Evolutionary conservation across 75 land plant species (phyloP), one percentile per base, ranked within the genome.

Genomic region (Larix kaempferi): DNA sequence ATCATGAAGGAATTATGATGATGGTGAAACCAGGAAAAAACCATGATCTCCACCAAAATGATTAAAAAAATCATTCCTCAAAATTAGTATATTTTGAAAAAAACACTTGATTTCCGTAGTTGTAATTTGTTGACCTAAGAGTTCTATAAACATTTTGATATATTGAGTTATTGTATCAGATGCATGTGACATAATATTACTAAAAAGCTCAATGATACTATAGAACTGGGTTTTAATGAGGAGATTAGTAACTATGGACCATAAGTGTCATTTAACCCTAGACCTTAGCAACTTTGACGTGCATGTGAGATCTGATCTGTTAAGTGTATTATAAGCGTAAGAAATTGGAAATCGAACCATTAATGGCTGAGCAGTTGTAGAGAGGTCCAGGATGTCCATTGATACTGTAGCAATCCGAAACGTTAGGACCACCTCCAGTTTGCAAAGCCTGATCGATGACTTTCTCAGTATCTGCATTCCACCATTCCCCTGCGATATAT

Each of bases 371-470:
- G 76, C 89, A 89, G 59, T 89, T 85, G 81, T 89, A 89, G 5
- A 85, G 78, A 27, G 80, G 81, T 0, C 91, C 91, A 1, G 90
- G 91, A 25, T 80, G 85, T 16, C 91, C 91, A 80, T 89, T 89
- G 29, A 89, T 89, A 33, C 81, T 87, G 35, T 84, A 85, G 19
- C 88, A 85, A 73, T 89, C 90, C 6, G 91, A 80, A n/a, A 81
- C 74, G 14, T 87, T 82, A 23, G 82, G 85, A 15, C 87, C 89
- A 64, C 85, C 90, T 23, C 91, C 91, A 11, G 76, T 76, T 27
- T 71, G 73, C 26, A 87, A 26, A 14, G 85, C 82, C 19, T 87
- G 78, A 4, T 57, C 58, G 16, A 84, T 71, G 11, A 89, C 74
- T 23, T 79, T 81, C 74, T 84, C 90, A 17, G 89, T 79, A 44